Evolutionary conservation across 495 filamentous ascomycete genomes (phyloP).

Genomic region (Glonium stellatum): DNA sequence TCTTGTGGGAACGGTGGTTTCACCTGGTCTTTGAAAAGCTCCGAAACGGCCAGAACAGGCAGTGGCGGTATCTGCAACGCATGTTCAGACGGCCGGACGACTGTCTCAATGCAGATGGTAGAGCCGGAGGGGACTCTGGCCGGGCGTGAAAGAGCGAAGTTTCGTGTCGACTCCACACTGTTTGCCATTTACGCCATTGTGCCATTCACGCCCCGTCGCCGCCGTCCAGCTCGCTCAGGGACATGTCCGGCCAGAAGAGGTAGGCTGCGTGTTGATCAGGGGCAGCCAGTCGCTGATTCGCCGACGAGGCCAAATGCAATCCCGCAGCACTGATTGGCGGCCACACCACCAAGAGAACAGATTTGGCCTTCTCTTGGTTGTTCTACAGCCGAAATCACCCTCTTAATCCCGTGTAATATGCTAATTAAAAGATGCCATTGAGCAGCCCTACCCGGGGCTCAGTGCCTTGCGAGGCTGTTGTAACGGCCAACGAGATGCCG

Average conservation of each 20-base stretch:
- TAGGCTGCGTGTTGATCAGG: neutral
- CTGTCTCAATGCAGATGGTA: neutral
- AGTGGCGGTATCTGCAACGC: neutral
- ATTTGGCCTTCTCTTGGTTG: neutral
- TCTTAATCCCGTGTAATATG: too few species aligned
- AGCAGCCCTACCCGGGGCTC: neutral
- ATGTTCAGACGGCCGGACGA: neutral
- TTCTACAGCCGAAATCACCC: too few species aligned
- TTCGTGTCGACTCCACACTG: neutral
- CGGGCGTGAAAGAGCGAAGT: neutral
- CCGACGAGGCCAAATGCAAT: neutral
- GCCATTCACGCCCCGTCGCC: too few species aligned
- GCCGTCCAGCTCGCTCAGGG: neutral
- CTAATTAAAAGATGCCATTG: neutral
- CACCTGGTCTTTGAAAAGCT: neutral
- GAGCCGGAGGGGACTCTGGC: neutral
- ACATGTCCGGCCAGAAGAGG: neutral
- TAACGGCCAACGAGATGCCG: slow-evolving; percentile 19
- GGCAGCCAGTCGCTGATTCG: neutral
- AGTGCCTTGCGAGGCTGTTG: slow-evolving; percentile 11
- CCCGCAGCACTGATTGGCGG: neutral
- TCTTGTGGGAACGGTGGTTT: neutral
- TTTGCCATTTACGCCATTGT: neutral
- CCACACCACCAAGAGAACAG: neutral
- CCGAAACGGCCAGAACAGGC: neutral